Percentiles rank a stretch among this genome's conserved stretches.
These are phyloP conservation scores for Pugionium cornutum DNA, from an alignment of 345 rosid species.

Conservation along the genomic window DNA sequence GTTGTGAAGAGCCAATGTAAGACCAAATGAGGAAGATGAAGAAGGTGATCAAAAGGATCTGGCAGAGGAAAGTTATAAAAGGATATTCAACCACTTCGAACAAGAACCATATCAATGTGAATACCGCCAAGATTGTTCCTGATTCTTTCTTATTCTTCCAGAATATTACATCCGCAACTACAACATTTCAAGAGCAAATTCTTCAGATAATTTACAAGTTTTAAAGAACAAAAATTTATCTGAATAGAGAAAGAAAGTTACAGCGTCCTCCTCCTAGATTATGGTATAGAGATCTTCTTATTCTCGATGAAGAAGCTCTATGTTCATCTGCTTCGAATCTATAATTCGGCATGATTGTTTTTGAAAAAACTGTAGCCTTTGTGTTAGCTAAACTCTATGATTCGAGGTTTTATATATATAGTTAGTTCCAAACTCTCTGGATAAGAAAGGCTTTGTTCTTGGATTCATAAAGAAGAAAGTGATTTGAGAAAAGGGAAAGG, in stretches of 20 bases:
- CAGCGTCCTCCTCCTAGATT: constrained; percentile 45
- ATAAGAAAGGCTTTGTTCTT: constrained; percentile 28
- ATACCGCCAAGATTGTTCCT: constrained; percentile 51
- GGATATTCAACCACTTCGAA: constrained; percentile 67
- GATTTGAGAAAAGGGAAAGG: constrained; percentile 42
- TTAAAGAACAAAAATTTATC: not conserved
- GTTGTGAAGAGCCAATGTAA: constrained; percentile 44
- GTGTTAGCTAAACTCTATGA: constrained; percentile 5
- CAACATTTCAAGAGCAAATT: constrained; percentile 11
- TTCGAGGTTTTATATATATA: constrained; percentile 26
- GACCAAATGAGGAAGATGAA: constrained; percentile 62
- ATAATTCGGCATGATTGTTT: constrained; percentile 20
- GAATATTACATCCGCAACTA: constrained; percentile 66
- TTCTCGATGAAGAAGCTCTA: constrained; percentile 39
- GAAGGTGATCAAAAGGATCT: constrained; percentile 48
- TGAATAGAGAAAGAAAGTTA: constrained; percentile 8
- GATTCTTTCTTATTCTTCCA: constrained; percentile 72
- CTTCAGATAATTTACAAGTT: not conserved
- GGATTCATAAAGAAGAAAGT: constrained; percentile 43
- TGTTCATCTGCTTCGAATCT: constrained; percentile 19
- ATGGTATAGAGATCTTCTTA: constrained; percentile 35
- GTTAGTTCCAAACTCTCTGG: not conserved
- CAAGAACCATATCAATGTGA: constrained; percentile 60
- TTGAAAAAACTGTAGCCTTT: constrained; percentile 29
- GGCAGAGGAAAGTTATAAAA: constrained; percentile 59